A percentile compares a stretch with the other conserved stretches of the same genome.
Conservation (phyloP, 2,329 filamentous ascomycete genomes). For the Stagonosporopsis cucurbitacearum region DNA sequence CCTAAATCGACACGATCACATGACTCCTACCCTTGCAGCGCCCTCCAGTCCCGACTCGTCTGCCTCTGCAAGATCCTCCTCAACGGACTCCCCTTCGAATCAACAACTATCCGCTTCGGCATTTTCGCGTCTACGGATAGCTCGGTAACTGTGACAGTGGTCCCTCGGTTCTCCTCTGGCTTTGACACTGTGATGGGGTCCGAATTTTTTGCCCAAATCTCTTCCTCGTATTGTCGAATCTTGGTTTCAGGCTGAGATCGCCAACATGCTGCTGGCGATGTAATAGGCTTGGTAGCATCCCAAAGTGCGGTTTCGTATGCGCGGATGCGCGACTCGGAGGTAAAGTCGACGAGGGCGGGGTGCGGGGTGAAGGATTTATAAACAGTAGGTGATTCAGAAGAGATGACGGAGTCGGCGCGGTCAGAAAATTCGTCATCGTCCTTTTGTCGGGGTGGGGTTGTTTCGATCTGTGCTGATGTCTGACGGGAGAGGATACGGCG, state of each 20-base stretch:
- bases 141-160: not conserved
- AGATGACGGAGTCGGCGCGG: constrained; percentile 12
- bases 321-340: not conserved
- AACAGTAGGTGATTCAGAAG: not conserved
- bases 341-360: not conserved
- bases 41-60: constrained; percentile 4
- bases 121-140: not conserved
- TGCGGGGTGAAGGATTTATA: not conserved
- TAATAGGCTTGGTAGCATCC: not conserved
- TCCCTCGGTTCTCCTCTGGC: not conserved
- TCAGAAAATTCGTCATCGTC: not conserved
- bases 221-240: not conserved
- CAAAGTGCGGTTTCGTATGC: not conserved
- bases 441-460: not conserved
- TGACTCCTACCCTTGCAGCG: not conserved
- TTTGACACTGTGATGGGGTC: too few species aligned
- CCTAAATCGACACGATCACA: not conserved
- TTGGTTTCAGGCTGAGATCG: not conserved
- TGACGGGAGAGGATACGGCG: constrained; percentile 10
- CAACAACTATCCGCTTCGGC: not conserved
- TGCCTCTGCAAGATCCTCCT: constrained; percentile 12
- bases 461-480: not conserved
- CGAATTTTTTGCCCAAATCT: not conserved
- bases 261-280: not conserved
- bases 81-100: constrained; percentile 11